These are phyloP conservation scores for Mallotus repandus DNA, from an alignment of 441 rosid genomes.

Conservation along the genomic window DNA sequence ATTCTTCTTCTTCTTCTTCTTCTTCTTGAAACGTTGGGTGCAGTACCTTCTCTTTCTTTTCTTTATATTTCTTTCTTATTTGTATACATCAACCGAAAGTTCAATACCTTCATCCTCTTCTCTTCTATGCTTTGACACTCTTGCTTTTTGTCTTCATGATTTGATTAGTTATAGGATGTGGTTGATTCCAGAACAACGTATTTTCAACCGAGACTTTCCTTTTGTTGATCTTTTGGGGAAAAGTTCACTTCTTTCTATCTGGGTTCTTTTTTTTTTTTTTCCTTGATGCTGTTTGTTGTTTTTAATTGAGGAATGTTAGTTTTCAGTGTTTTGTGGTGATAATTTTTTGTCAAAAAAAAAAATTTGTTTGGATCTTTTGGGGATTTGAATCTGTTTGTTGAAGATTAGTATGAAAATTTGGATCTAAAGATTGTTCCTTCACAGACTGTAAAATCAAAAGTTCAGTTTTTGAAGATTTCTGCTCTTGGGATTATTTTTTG, in stretches of 20 bases:
- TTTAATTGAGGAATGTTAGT: slow-evolving; percentile 19
- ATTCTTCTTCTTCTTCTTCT: no score
- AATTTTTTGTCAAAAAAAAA: slow-evolving; percentile 20
- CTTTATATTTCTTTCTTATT: slow-evolving; percentile 9
- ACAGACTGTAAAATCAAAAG: slow-evolving; percentile 44
- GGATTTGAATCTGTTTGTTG: slow-evolving; percentile 12
- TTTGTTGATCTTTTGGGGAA: slow-evolving; percentile 18
- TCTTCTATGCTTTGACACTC: slow-evolving; percentile 8
- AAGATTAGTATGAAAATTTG: slow-evolving; percentile 25
- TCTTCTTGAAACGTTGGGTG: no score
- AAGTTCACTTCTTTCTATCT: slow-evolving; percentile 17
- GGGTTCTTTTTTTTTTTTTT: slow-evolving; percentile 23
- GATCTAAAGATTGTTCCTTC: slow-evolving; percentile 53
- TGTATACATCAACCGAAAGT: slow-evolving; percentile 28
- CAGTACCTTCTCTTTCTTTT: slow-evolving; percentile 2
- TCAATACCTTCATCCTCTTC: slow-evolving; percentile 21
- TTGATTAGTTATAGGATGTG: neutral
- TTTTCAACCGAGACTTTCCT: slow-evolving; percentile 9
- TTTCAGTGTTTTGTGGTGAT: slow-evolving; percentile 20
- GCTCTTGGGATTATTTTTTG: slow-evolving; percentile 59
- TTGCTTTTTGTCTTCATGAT: neutral
- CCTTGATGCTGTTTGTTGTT: slow-evolving; percentile 18
- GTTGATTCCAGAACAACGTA: neutral
- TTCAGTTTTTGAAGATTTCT: slow-evolving; percentile 57
- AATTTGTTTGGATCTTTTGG: slow-evolving; percentile 15